phyloP scores from a whole-genome alignment of 1,139 yeast genomes.

The Taphrina deformans region DNA sequence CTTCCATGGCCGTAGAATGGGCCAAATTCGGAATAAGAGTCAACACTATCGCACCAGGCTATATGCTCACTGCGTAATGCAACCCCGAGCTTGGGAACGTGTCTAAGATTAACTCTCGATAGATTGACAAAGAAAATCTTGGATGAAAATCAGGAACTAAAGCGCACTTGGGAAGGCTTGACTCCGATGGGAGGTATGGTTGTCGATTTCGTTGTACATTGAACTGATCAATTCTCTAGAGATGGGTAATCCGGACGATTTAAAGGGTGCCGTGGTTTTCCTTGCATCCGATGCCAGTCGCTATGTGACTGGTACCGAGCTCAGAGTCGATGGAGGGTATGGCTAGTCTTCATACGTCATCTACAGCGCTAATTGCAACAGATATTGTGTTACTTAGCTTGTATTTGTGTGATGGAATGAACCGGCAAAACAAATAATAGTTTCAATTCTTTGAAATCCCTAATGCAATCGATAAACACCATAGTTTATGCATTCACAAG shows the following conservation, averaged over 20 bases:
- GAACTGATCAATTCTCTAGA: slow-evolving; percentile 47
- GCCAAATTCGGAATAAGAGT: slow-evolving; percentile 56
- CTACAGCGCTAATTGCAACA: not conserved
- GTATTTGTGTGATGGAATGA: not conserved
- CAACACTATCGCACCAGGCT: slow-evolving; percentile 60
- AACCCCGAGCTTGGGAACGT: not conserved
- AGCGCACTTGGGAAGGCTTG: slow-evolving; percentile 53
- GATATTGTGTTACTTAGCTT: slow-evolving; percentile 1
- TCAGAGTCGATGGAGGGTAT: slow-evolving; percentile 74
- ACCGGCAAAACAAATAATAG: not conserved
- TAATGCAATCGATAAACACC: not conserved
- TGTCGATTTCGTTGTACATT: not conserved
- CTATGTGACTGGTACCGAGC: slow-evolving; percentile 66
- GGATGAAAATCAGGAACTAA: slow-evolving; percentile 17
- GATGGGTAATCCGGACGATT: slow-evolving; percentile 53
- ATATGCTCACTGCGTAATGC: slow-evolving; percentile 52
- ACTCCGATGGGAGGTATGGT: slow-evolving; percentile 63
- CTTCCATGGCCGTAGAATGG: slow-evolving; percentile 61
- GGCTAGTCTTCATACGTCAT: slow-evolving; percentile 8
- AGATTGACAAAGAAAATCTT: slow-evolving; percentile 18
- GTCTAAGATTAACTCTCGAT: not conserved
- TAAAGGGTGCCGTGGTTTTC: slow-evolving; percentile 68
- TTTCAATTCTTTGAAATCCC: not conserved
- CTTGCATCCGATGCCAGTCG: slow-evolving; percentile 66
- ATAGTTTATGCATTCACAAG: not conserved